phyloP scores from a whole-genome alignment of 371 early-diverging fungal genomes.

The Aphelidium insulamus region DNA sequence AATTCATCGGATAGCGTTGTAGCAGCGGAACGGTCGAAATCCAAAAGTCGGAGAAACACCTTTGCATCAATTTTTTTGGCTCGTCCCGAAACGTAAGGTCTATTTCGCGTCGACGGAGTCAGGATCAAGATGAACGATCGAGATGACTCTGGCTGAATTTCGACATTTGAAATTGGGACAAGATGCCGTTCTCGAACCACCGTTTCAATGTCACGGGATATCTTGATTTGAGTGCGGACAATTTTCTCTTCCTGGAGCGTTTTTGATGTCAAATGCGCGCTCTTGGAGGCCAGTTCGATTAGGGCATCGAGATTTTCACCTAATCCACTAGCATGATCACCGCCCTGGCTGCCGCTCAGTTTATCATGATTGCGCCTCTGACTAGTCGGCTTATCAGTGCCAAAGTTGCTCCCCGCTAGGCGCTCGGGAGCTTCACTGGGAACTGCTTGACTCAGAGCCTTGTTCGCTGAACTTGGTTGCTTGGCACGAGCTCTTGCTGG shows the following conservation, averaged over 20 bases:
- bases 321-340: too few relatives aligned
- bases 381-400: too few relatives aligned
- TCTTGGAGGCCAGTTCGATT: too few relatives aligned
- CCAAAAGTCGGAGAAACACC: slow-evolving; percentile 44
- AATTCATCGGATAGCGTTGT: slow-evolving; percentile 45
- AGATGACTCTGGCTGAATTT: slow-evolving; percentile 42
- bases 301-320: slow-evolving; percentile 28
- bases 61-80: slow-evolving; percentile 60
- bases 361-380: too few relatives aligned
- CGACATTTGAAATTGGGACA: slow-evolving; percentile 30
- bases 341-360: too few relatives aligned
- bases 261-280: too few relatives aligned
- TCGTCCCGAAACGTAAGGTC: slow-evolving; percentile 37
- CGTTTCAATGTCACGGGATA: slow-evolving; percentile 47
- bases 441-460: too few relatives aligned
- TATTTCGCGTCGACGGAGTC: too few relatives aligned
- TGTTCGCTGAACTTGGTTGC: too few relatives aligned
- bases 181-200: slow-evolving; percentile 45
- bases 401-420: too few relatives aligned
- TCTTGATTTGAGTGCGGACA: slow-evolving; percentile 46
- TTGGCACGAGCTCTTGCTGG: too few relatives aligned
- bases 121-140: slow-evolving; percentile 54
- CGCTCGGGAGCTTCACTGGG: too few relatives aligned
- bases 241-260: slow-evolving; percentile 69
- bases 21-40: slow-evolving; percentile 48